Percentiles rank a stretch among this genome's conserved stretches.
Conservation (phyloP, 2,329 filamentous ascomycete species). For the Neoscytalidium dimidiatum region DNA sequence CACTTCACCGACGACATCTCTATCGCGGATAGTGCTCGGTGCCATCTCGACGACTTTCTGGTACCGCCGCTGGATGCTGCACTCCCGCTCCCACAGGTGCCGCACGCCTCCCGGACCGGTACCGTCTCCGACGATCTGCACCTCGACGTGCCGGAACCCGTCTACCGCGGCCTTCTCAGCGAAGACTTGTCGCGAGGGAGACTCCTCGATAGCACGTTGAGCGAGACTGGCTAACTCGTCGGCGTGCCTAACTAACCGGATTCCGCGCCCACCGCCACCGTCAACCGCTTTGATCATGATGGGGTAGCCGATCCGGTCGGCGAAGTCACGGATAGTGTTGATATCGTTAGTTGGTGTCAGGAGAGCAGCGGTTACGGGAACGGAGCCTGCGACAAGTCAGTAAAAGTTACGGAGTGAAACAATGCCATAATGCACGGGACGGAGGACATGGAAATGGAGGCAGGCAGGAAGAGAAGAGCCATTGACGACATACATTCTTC, state of each 20-base stretch:
- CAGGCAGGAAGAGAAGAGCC: background rate
- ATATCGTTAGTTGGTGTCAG: constrained; percentile 45
- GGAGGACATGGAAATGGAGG: too few relatives aligned
- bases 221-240: constrained; percentile 38
- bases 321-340: constrained; percentile 57
- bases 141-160: constrained; percentile 62
- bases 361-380: constrained; percentile 55
- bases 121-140: constrained; percentile 62
- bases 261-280: constrained; percentile 63
- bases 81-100: constrained; percentile 63
- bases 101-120: constrained; percentile 50
- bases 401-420: background rate
- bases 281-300: constrained; percentile 67
- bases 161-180: constrained; percentile 64
- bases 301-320: constrained; percentile 55
- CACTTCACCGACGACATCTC: constrained; percentile 49
- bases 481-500: constrained; percentile 42
- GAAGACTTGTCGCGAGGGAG: constrained; percentile 59
- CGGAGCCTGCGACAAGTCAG: constrained; percentile 33
- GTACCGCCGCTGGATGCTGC: constrained; percentile 61
- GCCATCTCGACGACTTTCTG: constrained; percentile 64
- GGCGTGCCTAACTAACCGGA: constrained; percentile 53
- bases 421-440: background rate
- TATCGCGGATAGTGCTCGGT: constrained; percentile 52
- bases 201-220: constrained; percentile 56